Base-by-base conservation (phyloP, 495 filamentous ascomycete species). In the Thozetella sp. region DNA sequence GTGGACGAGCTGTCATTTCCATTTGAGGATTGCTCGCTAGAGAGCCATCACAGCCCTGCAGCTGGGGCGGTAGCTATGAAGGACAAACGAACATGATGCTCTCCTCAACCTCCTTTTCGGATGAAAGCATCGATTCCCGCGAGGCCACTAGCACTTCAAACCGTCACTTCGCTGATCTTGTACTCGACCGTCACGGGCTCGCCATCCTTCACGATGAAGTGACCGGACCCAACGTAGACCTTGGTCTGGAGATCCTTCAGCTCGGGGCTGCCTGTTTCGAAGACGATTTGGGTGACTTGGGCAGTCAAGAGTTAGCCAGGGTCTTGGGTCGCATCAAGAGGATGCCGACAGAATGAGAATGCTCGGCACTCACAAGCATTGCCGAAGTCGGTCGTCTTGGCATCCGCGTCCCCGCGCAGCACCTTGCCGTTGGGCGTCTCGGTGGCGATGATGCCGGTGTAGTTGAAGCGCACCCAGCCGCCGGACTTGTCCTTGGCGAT, bases 171-270 rank as follows among this genome's bases (percentile, higher is more conserved):
- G 60, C 83, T 82, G 63, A 88, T 75, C 66, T 82, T 79, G 65
- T 87, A 87, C 73, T 87, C 84, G 20, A 87, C 84, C 34, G 79
- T 69, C 2, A 74, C 54, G 1, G 80, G 75, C 72, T 86, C 81
- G 13, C 81, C 85, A 30, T 67, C 53, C 68, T 85, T 80, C 20
- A 84, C 51, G 23, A 80, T 71, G 66, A 88, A 87, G 10, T 76
- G 72, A 15, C 84, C 85, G 37, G 78, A 73, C 2, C 73, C 83
- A 27, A 86, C 83, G 59, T 80, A 88, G 9, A 82, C 71, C 57
- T 84, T 77, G 62, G 69, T 65, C 57, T 85, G 79, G 27, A 88
- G 69, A 2, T 63, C 76, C 52, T 76, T 82, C 56, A 88, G 73
- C 59, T 74, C 76, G 11, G 76, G 72, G 53, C 70, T 67, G 15